phyloP scores from a whole-genome alignment of 129 eudicot genomes.

The Daucus carota region DH1_v3.0 NC_030385.2:43546501-43547000 shows the following conservation, averaged over 20 bases:
- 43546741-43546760: too few species aligned
- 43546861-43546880: too few species aligned
- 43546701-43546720: slow-evolving; percentile 35
- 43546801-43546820: too few species aligned
- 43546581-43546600: background rate
- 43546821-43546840: too few species aligned
- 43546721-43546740: slow-evolving; percentile 46
- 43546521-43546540: background rate
- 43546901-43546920: too few species aligned
- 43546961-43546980: slow-evolving; percentile 16
- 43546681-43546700: slow-evolving; percentile 23
- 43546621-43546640: background rate
- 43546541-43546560: background rate
- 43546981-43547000: slow-evolving; percentile 21
- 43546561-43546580: background rate
- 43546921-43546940: too few species aligned
- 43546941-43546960: background rate
- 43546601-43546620: background rate
- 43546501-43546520: background rate
- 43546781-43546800: too few species aligned
- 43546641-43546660: too few species aligned
- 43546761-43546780: too few species aligned
- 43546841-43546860: too few species aligned
- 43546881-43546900: too few species aligned
- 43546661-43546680: slow-evolving; percentile 23